Conservation (phyloP, 1,284 basidiomycete species). For the Tilletia indica region DNA sequence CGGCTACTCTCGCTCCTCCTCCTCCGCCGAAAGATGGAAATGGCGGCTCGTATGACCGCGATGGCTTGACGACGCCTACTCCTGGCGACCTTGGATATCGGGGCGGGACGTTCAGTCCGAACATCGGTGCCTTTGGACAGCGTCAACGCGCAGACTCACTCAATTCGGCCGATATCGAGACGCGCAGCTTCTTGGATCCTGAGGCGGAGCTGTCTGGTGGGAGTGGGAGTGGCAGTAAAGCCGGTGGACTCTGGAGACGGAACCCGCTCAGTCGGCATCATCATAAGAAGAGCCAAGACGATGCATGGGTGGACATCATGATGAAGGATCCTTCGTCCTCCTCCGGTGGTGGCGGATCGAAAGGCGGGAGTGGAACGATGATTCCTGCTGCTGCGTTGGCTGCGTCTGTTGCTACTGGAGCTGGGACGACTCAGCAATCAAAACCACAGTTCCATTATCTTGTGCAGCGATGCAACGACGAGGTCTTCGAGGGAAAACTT, state of each 20-base stretch:
- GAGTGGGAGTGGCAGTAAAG: neutral
- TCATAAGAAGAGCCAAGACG: slow-evolving; percentile 26
- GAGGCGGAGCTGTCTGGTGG: slow-evolving; percentile 22
- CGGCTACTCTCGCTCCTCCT: slow-evolving; percentile 16
- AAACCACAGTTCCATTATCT: too few relatives aligned
- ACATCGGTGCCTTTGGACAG: too few relatives aligned
- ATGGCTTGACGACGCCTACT: neutral
- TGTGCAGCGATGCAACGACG: too few relatives aligned
- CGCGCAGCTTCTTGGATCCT: slow-evolving; percentile 31
- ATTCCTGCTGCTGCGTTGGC: slow-evolving; percentile 23
- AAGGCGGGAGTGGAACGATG: slow-evolving; percentile 33
- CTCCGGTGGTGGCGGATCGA: neutral
- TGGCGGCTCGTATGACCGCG: neutral
- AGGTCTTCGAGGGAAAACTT: too few relatives aligned
- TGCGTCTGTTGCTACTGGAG: too few relatives aligned
- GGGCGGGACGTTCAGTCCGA: neutral
- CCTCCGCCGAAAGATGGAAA: neutral
- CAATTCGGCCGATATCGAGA: slow-evolving; percentile 43
- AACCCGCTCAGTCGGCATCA: slow-evolving; percentile 19
- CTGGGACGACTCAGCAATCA: too few relatives aligned
- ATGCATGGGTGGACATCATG: slow-evolving; percentile 45
- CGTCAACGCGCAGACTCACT: slow-evolving; percentile 30
- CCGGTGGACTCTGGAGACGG: neutral
- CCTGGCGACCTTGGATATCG: neutral
- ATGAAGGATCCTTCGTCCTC: slow-evolving; percentile 21